Base-by-base conservation (phyloP, 2,329 filamentous ascomycete species). In the Knoxdaviesia capensis region DNA sequence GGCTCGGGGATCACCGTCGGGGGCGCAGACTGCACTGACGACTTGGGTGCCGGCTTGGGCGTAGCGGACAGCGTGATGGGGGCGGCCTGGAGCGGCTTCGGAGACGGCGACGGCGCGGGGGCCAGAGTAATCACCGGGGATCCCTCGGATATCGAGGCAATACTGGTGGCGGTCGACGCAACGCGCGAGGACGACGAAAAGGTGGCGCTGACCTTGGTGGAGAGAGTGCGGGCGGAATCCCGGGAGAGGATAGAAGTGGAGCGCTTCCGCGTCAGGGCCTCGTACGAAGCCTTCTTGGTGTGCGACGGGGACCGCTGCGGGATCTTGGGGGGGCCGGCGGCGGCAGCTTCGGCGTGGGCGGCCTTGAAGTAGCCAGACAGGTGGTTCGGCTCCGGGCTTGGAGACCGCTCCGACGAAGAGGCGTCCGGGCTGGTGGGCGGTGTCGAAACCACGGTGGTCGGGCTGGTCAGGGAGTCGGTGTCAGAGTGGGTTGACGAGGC, bases 221-320 rank as follows among this genome's bases (percentile, higher is more conserved):
- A 52, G 48, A 31, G 51, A 38, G 33, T 62, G 57, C 43, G 51
- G 50, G 38, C 59, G 1, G 69, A 74, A 39, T 68, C 61, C 50
- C 67, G 63, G 5, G 74, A 75, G 49, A 71, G 59, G 38, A 71
- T 67, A 40, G 74, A 71, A 44, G 76, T 56, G 1, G 79, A 83
- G 46, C 73, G 71, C 58, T 59, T 56, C 51, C 77, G 77, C 40
- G 78, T 78, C 33, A 93, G 58, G 46, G 75, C 74, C 49, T 90
- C 82, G 54, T 84, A 79, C 0, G 68, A 68, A 5, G 80, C 79
- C 56, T 83, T 79, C 65, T 93, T 94, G 51, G 84, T 93, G 62
- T 94, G 88, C 7, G 84, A 88, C 4, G 81, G 71, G 3, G 86
- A 78, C 44, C 88, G 76, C 55, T 74, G 69, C 5, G 88, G 88